phyloP scores from a whole-genome alignment of 2,329 filamentous ascomycete species.

The Claviceps arundinis region DNA sequence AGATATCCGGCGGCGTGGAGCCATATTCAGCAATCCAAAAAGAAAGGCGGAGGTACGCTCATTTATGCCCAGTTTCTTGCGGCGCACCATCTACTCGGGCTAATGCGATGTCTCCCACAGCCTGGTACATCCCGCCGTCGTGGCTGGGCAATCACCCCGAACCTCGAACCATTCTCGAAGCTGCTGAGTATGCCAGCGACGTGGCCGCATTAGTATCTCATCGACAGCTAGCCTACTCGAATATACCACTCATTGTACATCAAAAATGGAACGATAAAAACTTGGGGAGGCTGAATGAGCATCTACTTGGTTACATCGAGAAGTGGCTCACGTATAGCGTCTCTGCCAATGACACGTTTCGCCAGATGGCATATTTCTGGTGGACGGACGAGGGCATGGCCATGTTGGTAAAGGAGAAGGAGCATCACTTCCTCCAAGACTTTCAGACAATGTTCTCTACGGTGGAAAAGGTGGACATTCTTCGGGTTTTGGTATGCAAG shows the following conservation, averaged over 20 bases:
- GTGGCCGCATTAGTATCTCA: slow-evolving; percentile 6
- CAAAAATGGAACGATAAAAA: slow-evolving; percentile 11
- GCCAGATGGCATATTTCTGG: slow-evolving; percentile 14
- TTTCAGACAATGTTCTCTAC: slow-evolving; percentile 9
- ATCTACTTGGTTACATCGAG: slow-evolving; percentile 11
- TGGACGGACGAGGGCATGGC: slow-evolving; percentile 12
- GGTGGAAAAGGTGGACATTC: slow-evolving; percentile 13
- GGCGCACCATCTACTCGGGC: not conserved
- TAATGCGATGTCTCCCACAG: slow-evolving; percentile 3
- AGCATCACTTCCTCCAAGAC: slow-evolving; percentile 8
- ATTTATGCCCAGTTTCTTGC: not conserved
- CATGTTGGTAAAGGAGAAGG: slow-evolving; percentile 10
- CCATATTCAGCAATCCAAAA: slow-evolving; percentile 9
- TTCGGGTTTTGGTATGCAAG: slow-evolving; percentile 12
- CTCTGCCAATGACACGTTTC: not conserved
- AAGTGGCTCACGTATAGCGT: slow-evolving; percentile 10
- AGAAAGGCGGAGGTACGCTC: slow-evolving; percentile 10
- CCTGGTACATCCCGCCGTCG: slow-evolving; percentile 12
- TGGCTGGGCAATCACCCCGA: slow-evolving; percentile 8
- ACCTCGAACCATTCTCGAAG: slow-evolving; percentile 11
- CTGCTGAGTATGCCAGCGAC: slow-evolving; percentile 9
- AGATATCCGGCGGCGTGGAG: slow-evolving; percentile 10
- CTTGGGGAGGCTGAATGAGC: slow-evolving; percentile 8
- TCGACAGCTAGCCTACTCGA: slow-evolving; percentile 11
- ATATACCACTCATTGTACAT: slow-evolving; percentile 14